phyloP scores from a whole-genome alignment of 108 stramenopile genomes.

The Craspedostauros australis region DNA sequence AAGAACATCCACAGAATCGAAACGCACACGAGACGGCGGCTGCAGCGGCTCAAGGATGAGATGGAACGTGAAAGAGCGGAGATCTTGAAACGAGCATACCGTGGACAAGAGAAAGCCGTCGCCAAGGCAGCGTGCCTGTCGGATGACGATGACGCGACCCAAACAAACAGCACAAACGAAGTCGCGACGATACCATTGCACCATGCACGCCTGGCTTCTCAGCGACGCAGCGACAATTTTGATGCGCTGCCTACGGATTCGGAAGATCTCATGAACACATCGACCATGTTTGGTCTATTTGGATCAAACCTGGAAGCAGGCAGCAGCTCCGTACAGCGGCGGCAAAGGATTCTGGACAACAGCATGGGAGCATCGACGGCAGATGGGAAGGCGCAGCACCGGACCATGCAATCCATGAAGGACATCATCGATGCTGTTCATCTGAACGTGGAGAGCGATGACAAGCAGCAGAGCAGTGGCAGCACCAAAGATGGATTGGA shows the following conservation, averaged over 20 bases:
- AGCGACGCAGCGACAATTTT: neutral
- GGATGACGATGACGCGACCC: neutral
- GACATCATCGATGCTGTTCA: constrained; percentile 37
- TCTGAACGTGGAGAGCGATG: neutral
- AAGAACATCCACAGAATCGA: constrained; percentile 68
- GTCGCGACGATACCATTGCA: neutral
- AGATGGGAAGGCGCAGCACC: neutral
- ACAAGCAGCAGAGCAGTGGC: neutral
- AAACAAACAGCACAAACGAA: too few species aligned
- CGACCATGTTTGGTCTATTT: neutral
- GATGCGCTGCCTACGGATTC: neutral
- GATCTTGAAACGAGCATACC: constrained; percentile 24
- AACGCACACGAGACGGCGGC: constrained; percentile 43
- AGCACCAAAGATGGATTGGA: neutral
- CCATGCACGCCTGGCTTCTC: neutral
- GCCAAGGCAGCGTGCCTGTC: constrained; percentile 1
- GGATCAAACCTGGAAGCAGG: neutral
- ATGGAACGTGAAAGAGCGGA: constrained; percentile 40
- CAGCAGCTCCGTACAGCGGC: neutral
- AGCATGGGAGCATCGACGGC: neutral
- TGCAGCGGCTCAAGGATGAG: constrained; percentile 39
- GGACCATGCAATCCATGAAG: constrained; percentile 36
- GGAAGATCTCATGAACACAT: constrained; percentile 1
- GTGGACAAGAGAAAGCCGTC: constrained; percentile 35
- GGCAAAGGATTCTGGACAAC: constrained; percentile 24